Evolutionary conservation across 306 rosid species (phyloP), one percentile per base, ranked within the genome.

Genomic region (Prunus salicina): DNA sequence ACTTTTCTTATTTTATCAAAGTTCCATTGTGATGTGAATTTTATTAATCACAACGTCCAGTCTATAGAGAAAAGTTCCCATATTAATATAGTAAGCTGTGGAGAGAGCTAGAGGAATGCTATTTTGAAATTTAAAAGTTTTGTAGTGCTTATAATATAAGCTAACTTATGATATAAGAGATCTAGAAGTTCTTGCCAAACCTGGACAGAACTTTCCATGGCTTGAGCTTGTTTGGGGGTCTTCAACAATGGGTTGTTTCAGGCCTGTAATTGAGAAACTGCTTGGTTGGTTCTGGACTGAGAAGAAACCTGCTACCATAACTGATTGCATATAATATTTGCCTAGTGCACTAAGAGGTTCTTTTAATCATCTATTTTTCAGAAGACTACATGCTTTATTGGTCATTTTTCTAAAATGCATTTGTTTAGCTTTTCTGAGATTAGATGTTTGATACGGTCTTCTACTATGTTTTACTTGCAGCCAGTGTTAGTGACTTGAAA

Each of bases 391-490:
- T 61, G 8, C 27, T 58, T 1, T 15, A 9, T 56, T 24, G 62
- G 71, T 67, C 20, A 2, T 51, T 32, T 19, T 45, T 70, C 64
- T 34, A 41, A n/a, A 27, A 77, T n/a, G 51, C 58, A 4, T 69
- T 67, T 16, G 14, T 12, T n/a, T 64, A 24, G n/a, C 5, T 64
- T 46, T 63, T 25, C 49, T 15, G 10, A 58, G 60, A 19, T 19
- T 67, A n/a, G 16, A 57, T 61, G 24, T 9, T 68, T 68, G 58
- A 74, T 75, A 25, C 72, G 15, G 27, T 75, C 67, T 63, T 71
- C 32, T n/a, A 45, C 64, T 6, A 20, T 43, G 8, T 77, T 27
- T 51, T 82, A 66, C 69, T 71, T 83, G 82, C 91, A 86, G 96
- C 80, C 68, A 83, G 76, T 80, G 77, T 67, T 63, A 69, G 43